Base-by-base conservation (phyloP, 768 basidiomycete genomes). In the Pleurotus giganteus region DNA sequence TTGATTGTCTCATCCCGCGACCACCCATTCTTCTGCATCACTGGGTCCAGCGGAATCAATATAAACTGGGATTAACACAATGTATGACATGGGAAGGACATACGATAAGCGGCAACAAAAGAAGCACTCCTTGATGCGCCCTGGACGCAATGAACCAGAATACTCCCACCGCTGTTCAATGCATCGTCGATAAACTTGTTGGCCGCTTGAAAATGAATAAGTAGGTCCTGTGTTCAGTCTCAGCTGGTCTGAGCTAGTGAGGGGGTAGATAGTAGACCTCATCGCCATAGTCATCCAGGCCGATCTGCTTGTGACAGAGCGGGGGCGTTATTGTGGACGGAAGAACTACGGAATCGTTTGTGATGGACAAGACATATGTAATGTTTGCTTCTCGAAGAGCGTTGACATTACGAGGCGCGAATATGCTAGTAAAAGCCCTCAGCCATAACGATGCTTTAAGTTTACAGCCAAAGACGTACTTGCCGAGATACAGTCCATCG, bases 311-410 rank as follows among this genome's bases (percentile, higher is more conserved):
- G 66, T 91, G 90, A 43, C 67, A 69, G 49, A 87, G 4, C 77
- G 21, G 85, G 86, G 57, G 86, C 87, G 63, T 83, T 79, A 23
- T 85, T 84, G 26, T 81, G 65, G 59, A 89, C 86, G 46, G 85
- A 81, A 45, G 87, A 86, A 37, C 23, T 45, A 89, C 86, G 4
- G 76, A 75, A 53, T 92, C 90, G 32, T 72, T 67, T 62, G 89
- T 91, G 52, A 90, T 87, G 42, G 89, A 91, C 15, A 92, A 66
- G 47, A 91, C 83, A 69, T 92, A 89, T 3, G 87, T 88, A 57
- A 92, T 86, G 56, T 82, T 81, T 60, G 84, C 83, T 67, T 89
- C 88, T 47, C 81, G 76, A 67, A 90, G 74, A 51, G 84, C 80
- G 65, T 86, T 80, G 23, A 86, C 79, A 34, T 88, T 87, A 59